Percentiles rank a stretch among this genome's conserved stretches.
Conservation (phyloP, 1,284 basidiomycete genomes). For the Ustilago trichophora region DNA sequence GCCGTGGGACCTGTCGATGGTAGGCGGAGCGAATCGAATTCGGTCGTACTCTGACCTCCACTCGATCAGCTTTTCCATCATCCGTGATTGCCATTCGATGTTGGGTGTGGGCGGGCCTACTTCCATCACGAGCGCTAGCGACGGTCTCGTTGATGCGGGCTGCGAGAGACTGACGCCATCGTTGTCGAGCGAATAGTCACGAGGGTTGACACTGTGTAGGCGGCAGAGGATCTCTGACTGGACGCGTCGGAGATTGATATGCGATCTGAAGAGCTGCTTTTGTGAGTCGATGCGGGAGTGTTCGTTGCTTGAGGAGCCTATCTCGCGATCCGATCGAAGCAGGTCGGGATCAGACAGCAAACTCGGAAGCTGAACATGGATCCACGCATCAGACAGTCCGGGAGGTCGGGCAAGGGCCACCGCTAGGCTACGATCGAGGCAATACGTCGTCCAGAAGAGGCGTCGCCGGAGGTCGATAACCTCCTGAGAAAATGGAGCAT, state of each 20-base stretch:
- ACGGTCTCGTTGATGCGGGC: slow-evolving; percentile 10
- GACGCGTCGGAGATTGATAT: slow-evolving; percentile 36
- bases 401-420: slow-evolving; percentile 38
- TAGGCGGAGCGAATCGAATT: neutral
- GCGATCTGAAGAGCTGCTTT: slow-evolving; percentile 38
- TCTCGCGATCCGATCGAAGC: slow-evolving; percentile 12
- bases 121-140: slow-evolving; percentile 43
- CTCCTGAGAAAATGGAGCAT: slow-evolving; percentile 17
- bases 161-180: slow-evolving; percentile 29
- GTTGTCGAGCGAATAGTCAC: slow-evolving; percentile 45
- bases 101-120: slow-evolving; percentile 43
- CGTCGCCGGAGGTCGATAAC: slow-evolving; percentile 34
- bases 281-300: slow-evolving; percentile 6
- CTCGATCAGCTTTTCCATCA: slow-evolving; percentile 41
- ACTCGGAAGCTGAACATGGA: slow-evolving; percentile 40
- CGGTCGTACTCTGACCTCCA: slow-evolving; percentile 35
- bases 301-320: neutral
- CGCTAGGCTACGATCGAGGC: slow-evolving; percentile 38
- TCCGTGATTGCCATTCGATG: slow-evolving; percentile 41
- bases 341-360: slow-evolving; percentile 26
- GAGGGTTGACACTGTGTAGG: slow-evolving; percentile 44
- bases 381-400: slow-evolving; percentile 46
- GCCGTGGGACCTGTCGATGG: neutral
- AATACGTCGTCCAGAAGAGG: slow-evolving; percentile 48
- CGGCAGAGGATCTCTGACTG: slow-evolving; percentile 48